A percentile compares a stretch with the other conserved stretches of the same genome.
Conservation (phyloP, 805 yeast species). For the Cyberlindnera xylosilytica region DNA sequence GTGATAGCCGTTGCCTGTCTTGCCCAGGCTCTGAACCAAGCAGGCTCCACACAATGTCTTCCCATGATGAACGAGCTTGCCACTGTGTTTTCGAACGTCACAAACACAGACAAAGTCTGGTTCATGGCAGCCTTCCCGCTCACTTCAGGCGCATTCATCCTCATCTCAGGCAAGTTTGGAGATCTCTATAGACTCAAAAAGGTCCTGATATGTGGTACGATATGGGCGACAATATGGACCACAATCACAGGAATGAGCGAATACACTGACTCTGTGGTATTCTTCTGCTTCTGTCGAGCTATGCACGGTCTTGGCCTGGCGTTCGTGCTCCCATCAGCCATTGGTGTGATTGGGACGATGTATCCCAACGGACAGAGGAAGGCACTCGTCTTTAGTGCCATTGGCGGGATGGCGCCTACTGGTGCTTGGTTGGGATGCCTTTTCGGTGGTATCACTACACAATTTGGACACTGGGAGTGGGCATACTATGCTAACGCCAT, state of each 20-base stretch:
- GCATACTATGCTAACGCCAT: slow-evolving; percentile 42
- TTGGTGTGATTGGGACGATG: slow-evolving; percentile 51
- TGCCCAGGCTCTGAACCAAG: slow-evolving; percentile 40
- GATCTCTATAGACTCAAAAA: slow-evolving; percentile 65
- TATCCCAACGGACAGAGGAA: slow-evolving; percentile 46
- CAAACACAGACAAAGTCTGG: slow-evolving; percentile 46
- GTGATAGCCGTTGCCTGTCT: slow-evolving; percentile 30
- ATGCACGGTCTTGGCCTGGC: slow-evolving; percentile 65
- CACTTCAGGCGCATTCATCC: slow-evolving; percentile 69
- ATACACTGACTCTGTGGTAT: slow-evolving; percentile 46
- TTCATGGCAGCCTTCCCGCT: slow-evolving; percentile 68
- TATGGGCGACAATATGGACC: slow-evolving; percentile 55
- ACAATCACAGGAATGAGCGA: slow-evolving; percentile 56
- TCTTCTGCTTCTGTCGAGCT: slow-evolving; percentile 52
- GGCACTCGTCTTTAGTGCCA: slow-evolving; percentile 48
- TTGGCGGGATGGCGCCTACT: slow-evolving; percentile 59
- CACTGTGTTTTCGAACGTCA: slow-evolving; percentile 30
- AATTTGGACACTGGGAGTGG: slow-evolving; percentile 49
- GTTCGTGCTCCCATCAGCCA: slow-evolving; percentile 52
- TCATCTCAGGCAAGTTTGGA: slow-evolving; percentile 67
- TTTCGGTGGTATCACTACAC: slow-evolving; percentile 47
- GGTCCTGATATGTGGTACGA: slow-evolving; percentile 52
- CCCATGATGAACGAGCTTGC: slow-evolving; percentile 35
- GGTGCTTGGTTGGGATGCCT: slow-evolving; percentile 56
- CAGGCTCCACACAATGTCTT: slow-evolving; percentile 37